phyloP scores from a whole-genome alignment of 352 stramenopile genomes.

The Phytophthora foliorum region DNA sequence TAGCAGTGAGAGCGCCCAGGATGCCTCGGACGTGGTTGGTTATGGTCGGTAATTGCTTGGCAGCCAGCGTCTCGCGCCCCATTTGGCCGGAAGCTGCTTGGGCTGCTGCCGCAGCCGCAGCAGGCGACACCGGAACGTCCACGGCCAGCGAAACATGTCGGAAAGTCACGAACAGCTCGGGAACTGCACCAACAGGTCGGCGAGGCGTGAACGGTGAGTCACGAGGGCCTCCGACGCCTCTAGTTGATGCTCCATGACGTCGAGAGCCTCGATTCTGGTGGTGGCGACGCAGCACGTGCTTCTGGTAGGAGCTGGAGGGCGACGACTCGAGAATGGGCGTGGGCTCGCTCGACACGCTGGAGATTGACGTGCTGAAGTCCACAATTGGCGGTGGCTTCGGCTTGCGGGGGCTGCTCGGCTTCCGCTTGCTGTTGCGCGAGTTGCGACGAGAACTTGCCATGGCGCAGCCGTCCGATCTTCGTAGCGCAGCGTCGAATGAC shows the following conservation, averaged over 20 bases:
- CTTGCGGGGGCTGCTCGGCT: constrained; percentile 22
- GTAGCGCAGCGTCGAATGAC: constrained; percentile 21
- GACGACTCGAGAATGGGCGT: constrained; percentile 42
- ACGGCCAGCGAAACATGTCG: constrained; percentile 47
- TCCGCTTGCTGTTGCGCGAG: constrained; percentile 27
- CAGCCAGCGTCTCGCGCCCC: constrained; percentile 36
- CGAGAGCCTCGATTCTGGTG: constrained; percentile 26
- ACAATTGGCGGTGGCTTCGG: not conserved
- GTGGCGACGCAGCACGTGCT: constrained; percentile 40
- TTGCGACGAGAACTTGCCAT: constrained; percentile 30
- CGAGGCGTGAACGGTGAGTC: constrained; percentile 40
- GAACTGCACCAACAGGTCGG: constrained; percentile 33
- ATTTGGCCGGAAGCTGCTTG: constrained; percentile 37
- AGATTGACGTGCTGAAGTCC: constrained; percentile 41
- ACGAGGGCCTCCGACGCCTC: constrained; percentile 4
- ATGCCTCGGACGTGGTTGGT: constrained; percentile 57
- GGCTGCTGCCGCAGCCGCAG: constrained; percentile 24
- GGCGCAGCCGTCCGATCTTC: constrained; percentile 5
- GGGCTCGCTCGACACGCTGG: constrained; percentile 40
- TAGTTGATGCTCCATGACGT: constrained; percentile 13
- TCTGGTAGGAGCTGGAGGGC: constrained; percentile 35
- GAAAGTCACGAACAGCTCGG: constrained; percentile 46
- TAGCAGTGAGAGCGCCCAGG: constrained; percentile 42
- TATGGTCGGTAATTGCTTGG: constrained; percentile 62
- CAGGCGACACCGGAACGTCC: constrained; percentile 34